These are phyloP conservation scores for Mallotus japonicus DNA, from an alignment of 441 rosid species.

Conservation along the genomic window DNA sequence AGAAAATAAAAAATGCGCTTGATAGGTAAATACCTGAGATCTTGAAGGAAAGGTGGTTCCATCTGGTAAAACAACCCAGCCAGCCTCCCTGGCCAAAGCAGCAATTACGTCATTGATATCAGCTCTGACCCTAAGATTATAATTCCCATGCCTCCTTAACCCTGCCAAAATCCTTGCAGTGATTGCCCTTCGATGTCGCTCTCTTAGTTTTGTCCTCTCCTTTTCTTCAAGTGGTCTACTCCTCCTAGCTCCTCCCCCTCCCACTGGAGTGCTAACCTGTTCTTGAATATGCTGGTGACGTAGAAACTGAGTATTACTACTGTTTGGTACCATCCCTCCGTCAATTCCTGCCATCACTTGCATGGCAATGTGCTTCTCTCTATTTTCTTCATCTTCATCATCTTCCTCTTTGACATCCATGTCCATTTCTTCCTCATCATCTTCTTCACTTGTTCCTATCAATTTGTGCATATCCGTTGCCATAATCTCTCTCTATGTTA, in stretches of 20 bases:
- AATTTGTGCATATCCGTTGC: slow-evolving; percentile 81
- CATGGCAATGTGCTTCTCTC: slow-evolving; percentile 47
- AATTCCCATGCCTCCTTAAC: slow-evolving; percentile 92
- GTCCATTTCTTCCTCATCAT: slow-evolving; percentile 88
- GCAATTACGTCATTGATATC: slow-evolving; percentile 98
- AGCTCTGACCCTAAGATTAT: slow-evolving; percentile 98
- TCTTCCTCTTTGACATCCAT: slow-evolving; percentile 90
- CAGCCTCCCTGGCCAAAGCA: slow-evolving; percentile 99
- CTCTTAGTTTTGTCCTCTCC: slow-evolving; percentile 96
- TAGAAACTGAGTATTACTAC: slow-evolving; percentile 60
- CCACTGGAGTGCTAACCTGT: slow-evolving; percentile 72
- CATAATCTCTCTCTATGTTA: slow-evolving; percentile 36
- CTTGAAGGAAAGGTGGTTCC: slow-evolving; percentile 97
- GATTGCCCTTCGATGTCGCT: slow-evolving; percentile 94
- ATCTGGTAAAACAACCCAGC: slow-evolving; percentile 99
- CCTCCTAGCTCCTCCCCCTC: slow-evolving; percentile 76
- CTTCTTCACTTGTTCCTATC: slow-evolving; percentile 78
- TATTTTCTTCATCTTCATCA: slow-evolving; percentile 50
- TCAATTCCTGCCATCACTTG: slow-evolving; percentile 51
- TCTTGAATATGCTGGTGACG: slow-evolving; percentile 70
- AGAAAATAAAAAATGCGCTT: slow-evolving; percentile 10
- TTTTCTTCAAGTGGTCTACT: slow-evolving; percentile 90
- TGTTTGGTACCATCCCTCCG: slow-evolving; percentile 41
- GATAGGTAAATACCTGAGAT: slow-evolving; percentile 67
- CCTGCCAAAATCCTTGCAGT: slow-evolving; percentile 99